Evolutionary conservation across 2,329 filamentous ascomycete species (phyloP).

Genomic region (Curvularia eragrostidis): DNA sequence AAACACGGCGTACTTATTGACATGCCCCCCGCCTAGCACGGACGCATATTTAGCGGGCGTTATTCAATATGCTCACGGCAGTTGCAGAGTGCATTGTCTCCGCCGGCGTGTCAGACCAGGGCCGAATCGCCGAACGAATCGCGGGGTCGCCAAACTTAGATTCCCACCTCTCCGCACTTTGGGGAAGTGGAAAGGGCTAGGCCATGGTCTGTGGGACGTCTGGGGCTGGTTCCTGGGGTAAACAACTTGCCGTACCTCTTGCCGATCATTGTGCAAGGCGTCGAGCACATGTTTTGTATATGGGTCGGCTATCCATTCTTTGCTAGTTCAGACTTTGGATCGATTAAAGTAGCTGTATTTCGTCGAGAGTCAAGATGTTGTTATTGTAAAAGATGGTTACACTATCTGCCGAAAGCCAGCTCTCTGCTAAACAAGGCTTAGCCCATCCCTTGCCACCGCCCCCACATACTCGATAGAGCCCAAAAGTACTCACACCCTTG

Average conservation of each 20-base stretch:
- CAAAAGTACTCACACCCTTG: no score
- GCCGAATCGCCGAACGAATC: neutral
- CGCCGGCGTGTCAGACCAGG: neutral
- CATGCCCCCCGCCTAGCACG: neutral
- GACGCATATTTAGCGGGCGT: neutral
- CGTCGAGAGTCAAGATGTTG: no score
- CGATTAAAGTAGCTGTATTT: no score
- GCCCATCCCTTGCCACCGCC: no score
- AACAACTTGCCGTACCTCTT: neutral
- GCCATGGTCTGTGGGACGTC: neutral
- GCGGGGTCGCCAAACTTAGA: neutral
- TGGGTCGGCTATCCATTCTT: no score
- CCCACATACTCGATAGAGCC: no score
- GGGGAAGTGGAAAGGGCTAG: neutral
- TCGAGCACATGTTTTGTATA: no score
- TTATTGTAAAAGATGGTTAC: no score
- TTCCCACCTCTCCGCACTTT: neutral
- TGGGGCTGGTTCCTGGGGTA: neutral
- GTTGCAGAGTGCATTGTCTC: neutral
- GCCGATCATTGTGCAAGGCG: neutral
- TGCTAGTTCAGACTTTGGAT: no score
- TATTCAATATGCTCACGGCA: neutral
- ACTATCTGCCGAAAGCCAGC: no score
- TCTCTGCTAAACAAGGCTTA: no score
- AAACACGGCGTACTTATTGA: neutral